These are phyloP conservation scores for Radiomyces spectabilis DNA, from an alignment of 192 early-diverging fungal genomes.

Conservation along the genomic window DNA sequence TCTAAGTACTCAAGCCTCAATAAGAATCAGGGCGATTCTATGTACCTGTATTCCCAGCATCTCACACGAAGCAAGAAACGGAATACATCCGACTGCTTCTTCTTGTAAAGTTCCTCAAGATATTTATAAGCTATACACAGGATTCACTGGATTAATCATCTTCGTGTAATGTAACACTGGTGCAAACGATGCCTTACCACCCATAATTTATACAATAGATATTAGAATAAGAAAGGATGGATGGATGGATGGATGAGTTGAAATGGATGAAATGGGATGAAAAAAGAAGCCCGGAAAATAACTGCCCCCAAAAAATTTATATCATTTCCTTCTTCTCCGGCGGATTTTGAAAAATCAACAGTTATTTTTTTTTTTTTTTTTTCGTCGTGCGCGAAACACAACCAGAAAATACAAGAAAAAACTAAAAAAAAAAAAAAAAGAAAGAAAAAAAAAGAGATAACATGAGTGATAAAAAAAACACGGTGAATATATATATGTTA, in stretches of 20 bases:
- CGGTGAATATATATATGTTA: not conserved
- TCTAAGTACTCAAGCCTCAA: not conserved
- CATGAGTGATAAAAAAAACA: not conserved
- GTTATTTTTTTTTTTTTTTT: too few relatives aligned
- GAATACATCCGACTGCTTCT: conserved; percentile 99
- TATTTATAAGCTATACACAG: conserved; percentile 66
- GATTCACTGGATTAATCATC: not conserved
- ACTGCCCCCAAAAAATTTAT: too few relatives aligned
- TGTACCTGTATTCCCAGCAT: conserved; percentile 92
- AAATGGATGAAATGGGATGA: not conserved
- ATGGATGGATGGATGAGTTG: not conserved
- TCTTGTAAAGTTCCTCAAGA: conserved; percentile 92
- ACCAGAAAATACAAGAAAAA: too few relatives aligned
- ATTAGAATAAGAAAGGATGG: not conserved
- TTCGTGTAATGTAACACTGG: not conserved
- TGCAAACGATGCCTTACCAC: not conserved
- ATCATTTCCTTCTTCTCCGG: too few relatives aligned
- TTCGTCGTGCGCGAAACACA: too few relatives aligned
- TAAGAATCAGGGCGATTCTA: not conserved
- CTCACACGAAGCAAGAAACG: conserved; percentile 95
- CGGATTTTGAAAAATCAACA: too few relatives aligned
- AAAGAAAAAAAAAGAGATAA: not conserved
- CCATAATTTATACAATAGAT: not conserved
- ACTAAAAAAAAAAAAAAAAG: too few relatives aligned
- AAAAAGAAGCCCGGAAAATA: not conserved